Base-by-base conservation (phyloP, 2,329 filamentous ascomycete genomes). In the Diaporthe vaccinii region DNA sequence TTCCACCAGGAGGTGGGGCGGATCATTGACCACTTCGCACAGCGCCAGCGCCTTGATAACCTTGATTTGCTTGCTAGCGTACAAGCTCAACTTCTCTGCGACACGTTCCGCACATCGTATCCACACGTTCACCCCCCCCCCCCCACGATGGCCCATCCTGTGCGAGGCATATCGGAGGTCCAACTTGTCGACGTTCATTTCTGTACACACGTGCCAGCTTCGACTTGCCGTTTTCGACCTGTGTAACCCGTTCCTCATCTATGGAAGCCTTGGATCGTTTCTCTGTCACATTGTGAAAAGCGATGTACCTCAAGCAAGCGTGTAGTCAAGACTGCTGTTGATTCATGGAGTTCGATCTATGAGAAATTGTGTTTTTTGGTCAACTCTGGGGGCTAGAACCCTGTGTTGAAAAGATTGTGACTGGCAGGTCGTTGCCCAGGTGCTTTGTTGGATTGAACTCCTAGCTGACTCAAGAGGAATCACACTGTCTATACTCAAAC, bases 171-270 rank as follows among this genome's bases (percentile, higher is more conserved):
- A n/a, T n/a, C 20, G 31, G 31, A 59, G 9, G 55, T 36, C 9
- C 55, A 59, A 59, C 55, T 59, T 59, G 22, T 36, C 20, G 31
- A 59, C 55, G 20, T 59, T 59, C 55, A 31, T 36, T 39, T 59
- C 55, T 17, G 22, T n/a, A n/a, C 55, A 58, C 55, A 58, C 31
- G 36, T 58, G 22, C 17, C 55, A 14, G 22, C 55, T 58, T 58
- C n/a, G n/a, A 58, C 55, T 58, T 58, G 55, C 55, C 31, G 14
- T 22, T 58, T n/a, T 58, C 22, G 17, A 58, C 55, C 55, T 22
- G 34, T 58, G 55, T 22, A 58, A 8, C 55, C 3, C 17, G 49
- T 34, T 34, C 7, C 55, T 36, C 28, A 15, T 58, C 31, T 58
- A 36, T 36, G 17, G 8, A 6, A 34, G 34, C 7, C 34, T 8